phyloP scores from a whole-genome alignment of 495 filamentous ascomycete species.

The Xylaria castorea region DNA sequence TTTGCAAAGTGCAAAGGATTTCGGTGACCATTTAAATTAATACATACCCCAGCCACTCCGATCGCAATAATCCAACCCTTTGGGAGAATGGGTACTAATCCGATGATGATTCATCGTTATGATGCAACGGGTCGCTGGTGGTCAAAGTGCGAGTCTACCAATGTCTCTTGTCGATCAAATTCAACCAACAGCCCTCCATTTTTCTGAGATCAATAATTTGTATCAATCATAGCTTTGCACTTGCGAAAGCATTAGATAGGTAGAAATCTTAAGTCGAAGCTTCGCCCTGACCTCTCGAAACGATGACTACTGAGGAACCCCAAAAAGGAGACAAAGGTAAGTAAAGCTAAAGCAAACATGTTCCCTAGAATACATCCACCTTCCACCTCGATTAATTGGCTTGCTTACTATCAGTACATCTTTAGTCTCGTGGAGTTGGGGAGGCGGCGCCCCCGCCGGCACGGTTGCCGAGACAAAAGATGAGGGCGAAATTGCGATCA shows the following conservation, averaged over 20 bases:
- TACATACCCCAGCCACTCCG: neutral
- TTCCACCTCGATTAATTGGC: neutral
- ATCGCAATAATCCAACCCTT: neutral
- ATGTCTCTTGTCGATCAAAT: neutral
- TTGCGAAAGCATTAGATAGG: neutral
- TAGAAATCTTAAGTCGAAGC: neutral
- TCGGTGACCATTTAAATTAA: neutral
- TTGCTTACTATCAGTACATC: neutral
- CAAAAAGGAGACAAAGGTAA: constrained; percentile 39
- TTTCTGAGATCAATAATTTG: too few relatives aligned
- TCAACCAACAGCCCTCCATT: neutral
- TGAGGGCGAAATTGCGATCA: constrained; percentile 62
- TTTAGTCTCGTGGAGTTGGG: constrained; percentile 67
- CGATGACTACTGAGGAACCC: constrained; percentile 17
- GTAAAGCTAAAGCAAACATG: neutral
- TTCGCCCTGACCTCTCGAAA: neutral
- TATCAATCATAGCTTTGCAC: neutral
- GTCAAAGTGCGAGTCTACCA: neutral
- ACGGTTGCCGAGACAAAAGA: constrained; percentile 64
- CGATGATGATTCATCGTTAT: constrained; percentile 38
- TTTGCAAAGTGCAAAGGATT: neutral
- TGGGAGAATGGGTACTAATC: constrained; percentile 18
- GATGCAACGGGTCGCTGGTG: constrained; percentile 22
- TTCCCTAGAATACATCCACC: neutral
- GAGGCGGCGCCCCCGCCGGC: constrained; percentile 58